Conservation (phyloP, 139 green algal species). For the Picocystis salinarum region DNA sequence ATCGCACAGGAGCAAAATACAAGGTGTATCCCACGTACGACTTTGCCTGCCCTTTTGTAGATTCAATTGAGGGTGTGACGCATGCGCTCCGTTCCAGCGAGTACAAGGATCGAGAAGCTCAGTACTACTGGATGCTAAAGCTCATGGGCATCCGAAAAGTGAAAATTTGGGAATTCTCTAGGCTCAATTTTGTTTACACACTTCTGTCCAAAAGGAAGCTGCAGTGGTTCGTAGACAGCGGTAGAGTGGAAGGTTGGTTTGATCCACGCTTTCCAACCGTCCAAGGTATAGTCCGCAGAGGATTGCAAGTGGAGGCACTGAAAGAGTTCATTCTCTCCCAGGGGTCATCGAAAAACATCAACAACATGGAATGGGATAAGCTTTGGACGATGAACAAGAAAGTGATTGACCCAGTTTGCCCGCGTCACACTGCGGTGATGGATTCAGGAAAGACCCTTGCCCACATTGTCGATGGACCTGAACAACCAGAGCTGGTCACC, state of each 20-base stretch:
- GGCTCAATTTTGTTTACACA: constrained; percentile 46
- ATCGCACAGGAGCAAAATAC: constrained; percentile 70
- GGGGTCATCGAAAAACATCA: constrained; percentile 78
- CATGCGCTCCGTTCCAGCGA: constrained; percentile 88
- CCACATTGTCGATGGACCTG: constrained; percentile 21
- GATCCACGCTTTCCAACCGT: constrained; percentile 96
- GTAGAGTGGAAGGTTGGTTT: constrained; percentile 72
- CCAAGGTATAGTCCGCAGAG: constrained; percentile 67
- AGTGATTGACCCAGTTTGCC: constrained; percentile 52
- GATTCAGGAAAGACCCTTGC: not conserved
- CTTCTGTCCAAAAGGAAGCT: constrained; percentile 96
- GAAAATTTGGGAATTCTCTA: constrained; percentile 89
- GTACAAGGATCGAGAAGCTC: constrained; percentile 70
- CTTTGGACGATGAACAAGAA: constrained; percentile 98
- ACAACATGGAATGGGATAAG: constrained; percentile 90
- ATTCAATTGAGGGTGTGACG: constrained; percentile 81
- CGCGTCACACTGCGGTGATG: constrained; percentile 72
- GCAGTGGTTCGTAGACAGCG: constrained; percentile 72
- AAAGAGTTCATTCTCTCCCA: constrained; percentile 91
- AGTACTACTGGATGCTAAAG: constrained; percentile 17
- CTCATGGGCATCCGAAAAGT: constrained; percentile 48
- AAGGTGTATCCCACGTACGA: constrained; percentile 98
- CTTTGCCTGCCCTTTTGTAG: constrained; percentile 91
- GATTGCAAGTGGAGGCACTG: constrained; percentile 31
- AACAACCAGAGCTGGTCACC: constrained; percentile 7